A percentile compares a stretch with the other conserved stretches of the same genome.
These are phyloP conservation scores for Dictyostelium firmibasis DNA, from an alignment of 78 protist genomes.

Conservation along the genomic window DNA sequence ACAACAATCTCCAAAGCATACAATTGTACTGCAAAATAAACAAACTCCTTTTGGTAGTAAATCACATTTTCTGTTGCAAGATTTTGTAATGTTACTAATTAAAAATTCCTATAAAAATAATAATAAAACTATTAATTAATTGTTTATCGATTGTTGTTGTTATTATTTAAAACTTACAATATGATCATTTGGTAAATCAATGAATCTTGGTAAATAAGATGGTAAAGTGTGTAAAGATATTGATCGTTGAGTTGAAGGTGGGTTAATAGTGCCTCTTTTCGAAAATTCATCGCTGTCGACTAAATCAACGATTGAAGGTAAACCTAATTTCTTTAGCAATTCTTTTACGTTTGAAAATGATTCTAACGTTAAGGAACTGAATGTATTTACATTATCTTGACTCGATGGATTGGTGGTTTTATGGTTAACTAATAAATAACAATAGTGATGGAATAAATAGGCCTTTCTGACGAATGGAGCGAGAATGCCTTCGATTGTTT, in stretches of 20 bases:
- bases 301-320: constrained; percentile 10
- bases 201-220: constrained; percentile 28
- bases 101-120: constrained; percentile 23
- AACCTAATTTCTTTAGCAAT: not conserved
- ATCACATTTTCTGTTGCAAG: constrained; percentile 27
- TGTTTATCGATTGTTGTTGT: not conserved
- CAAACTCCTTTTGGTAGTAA: constrained; percentile 66
- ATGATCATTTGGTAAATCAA: constrained; percentile 36
- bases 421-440: not conserved
- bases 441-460: constrained; percentile 15
- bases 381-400: not conserved
- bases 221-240: not conserved
- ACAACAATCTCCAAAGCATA: constrained; percentile 48
- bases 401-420: not conserved
- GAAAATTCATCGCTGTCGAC: not conserved
- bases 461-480: constrained; percentile 44
- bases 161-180: constrained; percentile 30
- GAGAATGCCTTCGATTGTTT: not conserved
- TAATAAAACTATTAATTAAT: not conserved
- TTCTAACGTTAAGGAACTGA: not conserved
- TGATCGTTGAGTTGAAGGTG: not conserved
- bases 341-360: constrained; percentile 17
- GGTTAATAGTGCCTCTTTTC: not conserved
- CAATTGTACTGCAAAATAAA: constrained; percentile 24
- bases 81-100: constrained; percentile 17